Evolutionary conservation across 768 basidiomycete species (phyloP).

Genomic region (Leccinum variicolor): DNA sequence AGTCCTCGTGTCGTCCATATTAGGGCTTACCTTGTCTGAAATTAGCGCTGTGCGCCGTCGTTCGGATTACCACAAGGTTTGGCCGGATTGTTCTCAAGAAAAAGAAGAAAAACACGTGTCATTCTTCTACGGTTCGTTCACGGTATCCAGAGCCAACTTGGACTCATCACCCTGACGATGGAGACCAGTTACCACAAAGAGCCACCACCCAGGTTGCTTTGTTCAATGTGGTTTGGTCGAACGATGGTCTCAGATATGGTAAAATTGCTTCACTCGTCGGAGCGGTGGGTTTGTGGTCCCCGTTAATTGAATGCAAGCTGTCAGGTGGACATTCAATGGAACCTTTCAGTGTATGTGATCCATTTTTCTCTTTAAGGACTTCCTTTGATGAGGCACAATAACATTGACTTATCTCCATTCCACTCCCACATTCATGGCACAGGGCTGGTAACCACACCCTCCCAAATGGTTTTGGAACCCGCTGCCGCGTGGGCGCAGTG

Average conservation of each 20-base stretch:
- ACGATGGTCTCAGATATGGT: slow-evolving; percentile 39
- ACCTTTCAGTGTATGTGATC: neutral
- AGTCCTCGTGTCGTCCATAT: neutral
- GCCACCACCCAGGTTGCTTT: neutral
- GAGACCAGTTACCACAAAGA: slow-evolving; percentile 22
- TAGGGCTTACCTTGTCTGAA: neutral
- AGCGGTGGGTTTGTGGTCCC: neutral
- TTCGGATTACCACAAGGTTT: neutral
- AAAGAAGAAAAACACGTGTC: neutral
- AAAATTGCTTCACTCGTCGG: slow-evolving; percentile 43
- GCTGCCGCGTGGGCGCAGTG: slow-evolving; percentile 2
- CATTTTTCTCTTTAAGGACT: neutral
- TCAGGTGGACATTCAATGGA: neutral
- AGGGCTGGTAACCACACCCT: slow-evolving; percentile 12
- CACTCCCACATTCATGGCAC: slow-evolving; percentile 12
- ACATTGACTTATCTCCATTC: slow-evolving; percentile 2
- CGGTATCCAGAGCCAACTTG: neutral
- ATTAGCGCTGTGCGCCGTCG: neutral
- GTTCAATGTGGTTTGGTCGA: slow-evolving; percentile 31
- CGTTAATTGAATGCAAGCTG: neutral
- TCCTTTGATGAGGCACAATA: slow-evolving; percentile 10
- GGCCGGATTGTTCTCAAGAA: neutral
- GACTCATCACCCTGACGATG: neutral
- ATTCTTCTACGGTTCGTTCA: neutral
- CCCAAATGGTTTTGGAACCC: neutral